Conservation (phyloP, 2,329 filamentous ascomycete species). For the Colletotrichum theobromicola region DNA sequence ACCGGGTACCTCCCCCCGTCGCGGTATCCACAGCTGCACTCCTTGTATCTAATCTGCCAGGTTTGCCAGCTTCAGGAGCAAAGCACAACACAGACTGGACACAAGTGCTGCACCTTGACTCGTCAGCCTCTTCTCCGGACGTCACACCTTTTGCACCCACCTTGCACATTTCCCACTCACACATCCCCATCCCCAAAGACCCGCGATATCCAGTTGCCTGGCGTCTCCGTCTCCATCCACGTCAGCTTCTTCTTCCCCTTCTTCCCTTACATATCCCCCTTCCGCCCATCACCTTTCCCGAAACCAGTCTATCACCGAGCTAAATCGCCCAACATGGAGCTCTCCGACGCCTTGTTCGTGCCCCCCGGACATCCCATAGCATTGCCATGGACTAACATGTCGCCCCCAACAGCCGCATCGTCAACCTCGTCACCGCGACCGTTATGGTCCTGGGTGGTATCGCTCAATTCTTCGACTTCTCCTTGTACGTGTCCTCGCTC, state of each 20-base stretch:
- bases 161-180: slow-evolving; percentile 6
- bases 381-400: slow-evolving; percentile 18
- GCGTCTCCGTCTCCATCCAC: slow-evolving; percentile 8
- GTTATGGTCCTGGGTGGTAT: slow-evolving; percentile 89
- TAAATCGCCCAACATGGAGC: slow-evolving; percentile 70
- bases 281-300: neutral
- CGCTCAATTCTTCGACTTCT: slow-evolving; percentile 68
- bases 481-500: slow-evolving; percentile 55
- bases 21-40: slow-evolving; percentile 1
- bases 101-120: slow-evolving; percentile 6
- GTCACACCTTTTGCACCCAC: slow-evolving; percentile 20
- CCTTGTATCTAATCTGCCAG: slow-evolving; percentile 21
- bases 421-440: slow-evolving; percentile 87
- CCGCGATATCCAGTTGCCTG: slow-evolving; percentile 17
- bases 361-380: neutral
- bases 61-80: slow-evolving; percentile 20
- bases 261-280: neutral
- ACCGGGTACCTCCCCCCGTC: neutral
- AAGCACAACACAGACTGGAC: neutral
- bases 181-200: slow-evolving; percentile 1
- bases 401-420: slow-evolving; percentile 73
- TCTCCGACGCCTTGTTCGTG: slow-evolving; percentile 91
- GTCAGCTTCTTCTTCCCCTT: slow-evolving; percentile 8
- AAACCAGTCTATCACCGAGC: neutral
- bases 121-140: slow-evolving; percentile 19